phyloP scores from a whole-genome alignment of 768 basidiomycete species.

The Hericium erinaceus region DNA sequence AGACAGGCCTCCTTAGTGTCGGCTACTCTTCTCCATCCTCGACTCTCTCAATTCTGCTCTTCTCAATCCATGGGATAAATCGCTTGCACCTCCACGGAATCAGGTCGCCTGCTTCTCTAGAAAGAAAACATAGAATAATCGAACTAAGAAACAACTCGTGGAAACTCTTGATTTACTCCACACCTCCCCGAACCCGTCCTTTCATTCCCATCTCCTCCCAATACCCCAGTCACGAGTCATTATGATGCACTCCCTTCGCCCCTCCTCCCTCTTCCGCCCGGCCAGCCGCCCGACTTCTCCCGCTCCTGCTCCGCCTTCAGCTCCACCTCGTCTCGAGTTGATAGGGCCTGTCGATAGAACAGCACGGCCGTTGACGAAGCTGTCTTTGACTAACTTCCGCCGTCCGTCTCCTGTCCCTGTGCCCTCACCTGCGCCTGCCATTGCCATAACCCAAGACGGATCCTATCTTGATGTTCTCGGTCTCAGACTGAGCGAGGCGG shows the following conservation, averaged over 20 bases:
- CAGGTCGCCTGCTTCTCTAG: conserved; percentile 31
- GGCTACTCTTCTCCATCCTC: background rate
- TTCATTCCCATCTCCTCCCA: background rate
- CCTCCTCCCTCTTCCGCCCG: conserved; percentile 58
- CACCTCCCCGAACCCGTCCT: conserved; percentile 16
- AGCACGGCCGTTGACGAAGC: conserved; percentile 44
- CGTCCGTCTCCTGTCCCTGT: conserved; percentile 42
- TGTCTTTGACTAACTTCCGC: conserved; percentile 51
- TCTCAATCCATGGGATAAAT: conserved; percentile 35
- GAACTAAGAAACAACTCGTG: conserved; percentile 8
- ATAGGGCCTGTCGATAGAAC: conserved; percentile 31
- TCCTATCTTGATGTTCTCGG: conserved; percentile 72
- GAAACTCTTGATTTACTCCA: background rate
- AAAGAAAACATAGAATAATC: conserved; percentile 9
- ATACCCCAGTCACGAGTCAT: conserved; percentile 8
- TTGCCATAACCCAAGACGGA: conserved; percentile 60
- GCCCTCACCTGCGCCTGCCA: conserved; percentile 21
- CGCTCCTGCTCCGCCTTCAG: conserved; percentile 30
- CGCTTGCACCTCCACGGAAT: conserved; percentile 23
- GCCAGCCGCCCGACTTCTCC: conserved; percentile 58
- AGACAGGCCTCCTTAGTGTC: conserved; percentile 71
- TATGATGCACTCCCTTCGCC: conserved; percentile 60
- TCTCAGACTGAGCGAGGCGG: conserved; percentile 73
- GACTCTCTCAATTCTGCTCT: conserved; percentile 1
- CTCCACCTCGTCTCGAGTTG: background rate